Evolutionary conservation across 2,329 filamentous ascomycete genomes (phyloP).

Genomic region (Aureobasidium sp.): DNA sequence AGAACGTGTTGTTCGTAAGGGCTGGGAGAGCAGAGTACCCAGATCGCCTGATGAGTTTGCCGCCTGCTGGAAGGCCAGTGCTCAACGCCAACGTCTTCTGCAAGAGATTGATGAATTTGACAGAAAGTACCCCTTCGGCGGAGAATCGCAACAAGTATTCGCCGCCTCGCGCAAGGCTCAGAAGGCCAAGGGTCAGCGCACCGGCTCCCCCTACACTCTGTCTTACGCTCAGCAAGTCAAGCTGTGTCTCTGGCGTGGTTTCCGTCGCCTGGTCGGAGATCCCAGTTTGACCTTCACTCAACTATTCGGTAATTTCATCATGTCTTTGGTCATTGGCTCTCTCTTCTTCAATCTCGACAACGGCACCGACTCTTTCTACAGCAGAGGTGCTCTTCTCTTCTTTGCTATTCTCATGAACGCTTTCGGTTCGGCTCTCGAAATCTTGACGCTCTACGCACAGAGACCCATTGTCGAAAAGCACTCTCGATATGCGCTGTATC

Average conservation of each 20-base stretch:
- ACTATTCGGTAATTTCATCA: conserved; percentile 63
- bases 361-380: conserved; percentile 67
- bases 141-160: conserved; percentile 40
- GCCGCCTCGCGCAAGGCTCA: conserved; percentile 39
- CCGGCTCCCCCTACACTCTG: conserved; percentile 70
- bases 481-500: conserved; percentile 76
- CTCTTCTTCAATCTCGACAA: conserved; percentile 71
- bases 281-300: conserved; percentile 64
- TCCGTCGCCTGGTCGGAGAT: conserved; percentile 68
- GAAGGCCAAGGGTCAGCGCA: conserved; percentile 45
- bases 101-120: conserved; percentile 42
- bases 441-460: conserved; percentile 79
- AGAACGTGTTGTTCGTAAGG: conserved; percentile 39
- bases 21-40: conserved; percentile 40
- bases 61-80: conserved; percentile 47
- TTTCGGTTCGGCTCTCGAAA: conserved; percentile 74
- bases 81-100: conserved; percentile 39
- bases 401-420: conserved; percentile 83
- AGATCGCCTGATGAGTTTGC: conserved; percentile 46
- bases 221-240: conserved; percentile 68
- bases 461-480: conserved; percentile 91
- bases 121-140: conserved; percentile 38
- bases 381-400: conserved; percentile 73
- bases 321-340: conserved; percentile 70
- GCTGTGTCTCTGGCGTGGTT: conserved; percentile 76